phyloP scores from a whole-genome alignment of 306 rosid genomes.

The Boehmeria nivea region DNA sequence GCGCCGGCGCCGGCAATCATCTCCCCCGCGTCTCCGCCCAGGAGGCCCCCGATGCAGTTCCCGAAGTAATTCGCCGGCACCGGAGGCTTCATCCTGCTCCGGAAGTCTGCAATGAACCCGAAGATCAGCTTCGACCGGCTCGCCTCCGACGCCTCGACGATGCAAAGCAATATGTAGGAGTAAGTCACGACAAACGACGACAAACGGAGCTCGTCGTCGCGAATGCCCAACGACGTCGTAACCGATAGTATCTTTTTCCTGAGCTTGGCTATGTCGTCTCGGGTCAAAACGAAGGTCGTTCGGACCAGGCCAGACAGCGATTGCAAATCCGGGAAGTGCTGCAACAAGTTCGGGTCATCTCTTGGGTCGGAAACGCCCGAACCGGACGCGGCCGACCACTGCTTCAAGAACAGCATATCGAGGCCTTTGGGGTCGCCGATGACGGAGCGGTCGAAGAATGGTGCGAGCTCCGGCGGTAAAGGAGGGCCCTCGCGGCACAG shows the following conservation, averaged over 20 bases:
- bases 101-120: neutral
- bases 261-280: slow-evolving; percentile 10
- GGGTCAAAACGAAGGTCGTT: slow-evolving; percentile 32
- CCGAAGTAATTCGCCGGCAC: slow-evolving; percentile 6
- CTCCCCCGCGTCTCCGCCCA: neutral
- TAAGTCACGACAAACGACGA: neutral
- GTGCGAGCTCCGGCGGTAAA: slow-evolving; percentile 26
- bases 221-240: no score
- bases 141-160: neutral
- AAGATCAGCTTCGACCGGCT: neutral
- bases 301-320: slow-evolving; percentile 16
- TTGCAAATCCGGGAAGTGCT: slow-evolving; percentile 9
- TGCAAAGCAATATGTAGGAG: neutral
- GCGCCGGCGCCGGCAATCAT: neutral
- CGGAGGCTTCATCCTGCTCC: slow-evolving; percentile 3
- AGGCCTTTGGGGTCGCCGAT: slow-evolving; percentile 28
- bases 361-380: neutral
- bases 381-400: slow-evolving; percentile 14
- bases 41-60: neutral
- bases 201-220: neutral
- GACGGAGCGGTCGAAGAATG: slow-evolving; percentile 31
- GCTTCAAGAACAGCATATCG: neutral
- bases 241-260: neutral
- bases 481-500: slow-evolving; percentile 9
- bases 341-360: slow-evolving; percentile 16